Evolutionary conservation across 345 rosid genomes (phyloP), one percentile per base, ranked within the genome.

Genomic region (Melastoma malabathricum): DNA sequence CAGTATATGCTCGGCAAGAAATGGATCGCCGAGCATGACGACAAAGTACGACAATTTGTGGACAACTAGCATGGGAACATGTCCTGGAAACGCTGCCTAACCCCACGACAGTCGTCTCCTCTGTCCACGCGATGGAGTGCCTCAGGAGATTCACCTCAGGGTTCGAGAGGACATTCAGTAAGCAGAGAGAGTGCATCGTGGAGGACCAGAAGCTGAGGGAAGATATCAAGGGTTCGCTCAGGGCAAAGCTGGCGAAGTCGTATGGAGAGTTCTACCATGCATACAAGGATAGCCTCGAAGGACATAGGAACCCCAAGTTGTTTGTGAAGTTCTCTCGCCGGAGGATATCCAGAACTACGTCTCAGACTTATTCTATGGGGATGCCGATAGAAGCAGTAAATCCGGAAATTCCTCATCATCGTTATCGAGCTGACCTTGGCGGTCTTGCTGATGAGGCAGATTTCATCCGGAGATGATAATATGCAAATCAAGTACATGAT

Each of bases 51-150:
- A 3, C 80, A 73, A 59, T 83, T 70, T 53, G 60, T 72, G 0
- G 72, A 65, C 18, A 79, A 62, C 46, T 86, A 81, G 81, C 74
- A 1, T 86, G 96, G 96, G 73, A 56, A 3, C 59, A 54, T 29
- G 64, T 76, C 13, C 14, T 63, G 13, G 65, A 56, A 3, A 34
- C 80, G 15, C 51, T 85, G 22, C 84, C 67, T 43, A 78, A 66
- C 59, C 60, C 63, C 54, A 61, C 79, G 1, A 39, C 72, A 22
- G 72, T 67, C 6, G 50, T 44, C 47, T 52, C 75, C 1, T 47
- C 58, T 0, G 79, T 64, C 22, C 73, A 67, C 25, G 83, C 68
- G 3, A 66, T 58, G 58, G 71, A 64, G 43, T 46, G 13, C 38
- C 77, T 83, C 63, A 68, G 61, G 59, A 61, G 18, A 13, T 86